phyloP scores from a whole-genome alignment of 352 stramenopile genomes.

The Bremia lactucae region DNA sequence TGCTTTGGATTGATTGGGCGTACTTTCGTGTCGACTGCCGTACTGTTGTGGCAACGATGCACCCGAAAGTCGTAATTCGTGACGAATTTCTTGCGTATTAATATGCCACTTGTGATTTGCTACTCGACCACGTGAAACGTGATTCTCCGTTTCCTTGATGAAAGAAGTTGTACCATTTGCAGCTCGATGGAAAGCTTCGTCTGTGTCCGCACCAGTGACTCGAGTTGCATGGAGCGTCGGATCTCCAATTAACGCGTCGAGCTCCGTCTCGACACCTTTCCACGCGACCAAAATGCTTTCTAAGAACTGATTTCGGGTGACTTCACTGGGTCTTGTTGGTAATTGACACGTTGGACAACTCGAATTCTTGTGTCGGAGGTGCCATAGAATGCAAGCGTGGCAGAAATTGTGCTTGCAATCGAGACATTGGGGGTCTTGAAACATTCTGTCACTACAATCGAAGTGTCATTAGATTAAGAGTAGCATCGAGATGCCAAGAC shows the following conservation, averaged over 20 bases:
- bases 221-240: constrained; percentile 19
- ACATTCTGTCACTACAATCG: constrained; percentile 51
- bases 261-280: constrained; percentile 58
- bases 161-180: not conserved
- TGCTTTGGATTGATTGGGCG: constrained; percentile 19
- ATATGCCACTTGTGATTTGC: constrained; percentile 65
- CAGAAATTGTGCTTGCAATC: constrained; percentile 87
- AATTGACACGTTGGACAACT: constrained; percentile 62
- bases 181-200: constrained; percentile 22
- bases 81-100: constrained; percentile 46
- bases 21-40: constrained; percentile 6
- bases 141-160: constrained; percentile 3
- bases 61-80: constrained; percentile 29
- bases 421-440: constrained; percentile 79
- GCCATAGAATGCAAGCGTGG: constrained; percentile 53
- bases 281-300: constrained; percentile 73
- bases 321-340: constrained; percentile 62
- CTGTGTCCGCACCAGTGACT: constrained; percentile 25
- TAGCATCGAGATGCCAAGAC: not conserved
- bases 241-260: constrained; percentile 29
- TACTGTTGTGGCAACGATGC: constrained; percentile 22
- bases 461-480: constrained; percentile 4
- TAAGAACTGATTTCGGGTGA: constrained; percentile 80
- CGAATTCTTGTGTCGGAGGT: constrained; percentile 46
- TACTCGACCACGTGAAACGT: constrained; percentile 27